Conservation (phyloP, 768 basidiomycete species). For the Exsudoporus frostii region DNA sequence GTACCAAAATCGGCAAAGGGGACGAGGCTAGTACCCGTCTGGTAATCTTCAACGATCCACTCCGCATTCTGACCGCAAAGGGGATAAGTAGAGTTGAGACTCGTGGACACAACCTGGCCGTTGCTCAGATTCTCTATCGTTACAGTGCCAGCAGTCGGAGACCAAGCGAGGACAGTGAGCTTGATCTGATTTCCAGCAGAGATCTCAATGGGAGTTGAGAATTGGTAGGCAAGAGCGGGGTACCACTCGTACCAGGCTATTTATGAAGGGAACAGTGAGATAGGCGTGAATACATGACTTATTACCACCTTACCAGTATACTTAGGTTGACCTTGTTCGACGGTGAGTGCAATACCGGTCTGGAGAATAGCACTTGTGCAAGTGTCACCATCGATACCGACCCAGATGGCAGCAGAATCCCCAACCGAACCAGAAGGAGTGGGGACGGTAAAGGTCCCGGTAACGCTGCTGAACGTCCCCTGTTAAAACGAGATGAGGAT, state of each 20-base stretch:
- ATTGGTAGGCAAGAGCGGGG: not conserved
- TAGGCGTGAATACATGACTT: no score
- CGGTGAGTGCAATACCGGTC: not conserved
- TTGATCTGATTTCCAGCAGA: conserved; percentile 5
- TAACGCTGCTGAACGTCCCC: conserved; percentile 6
- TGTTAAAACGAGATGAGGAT: not conserved
- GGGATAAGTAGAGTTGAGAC: not conserved
- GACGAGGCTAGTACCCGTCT: fast-evolving
- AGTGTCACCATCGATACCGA: conserved; percentile 8
- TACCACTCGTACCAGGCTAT: conserved; percentile 12
- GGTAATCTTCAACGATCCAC: conserved; percentile 8
- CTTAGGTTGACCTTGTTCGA: not conserved
- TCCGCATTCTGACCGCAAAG: conserved; percentile 6
- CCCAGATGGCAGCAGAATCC: conserved; percentile 3
- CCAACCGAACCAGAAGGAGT: not conserved
- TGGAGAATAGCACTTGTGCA: conserved; percentile 2
- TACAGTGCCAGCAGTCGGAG: not conserved
- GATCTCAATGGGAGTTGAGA: not conserved
- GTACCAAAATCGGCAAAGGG: conserved; percentile 5
- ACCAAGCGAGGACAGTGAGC: not conserved
- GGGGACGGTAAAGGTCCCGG: conserved; percentile 8
- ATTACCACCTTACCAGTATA: not conserved
- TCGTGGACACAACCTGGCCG: not conserved
- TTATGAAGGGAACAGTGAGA: not conserved
- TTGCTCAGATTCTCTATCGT: conserved; percentile 1